A percentile compares a stretch with the other conserved stretches of the same genome.
Evolutionary conservation across 257 asterid genomes (phyloP).

Genomic region (Mitragyna speciosa): DNA sequence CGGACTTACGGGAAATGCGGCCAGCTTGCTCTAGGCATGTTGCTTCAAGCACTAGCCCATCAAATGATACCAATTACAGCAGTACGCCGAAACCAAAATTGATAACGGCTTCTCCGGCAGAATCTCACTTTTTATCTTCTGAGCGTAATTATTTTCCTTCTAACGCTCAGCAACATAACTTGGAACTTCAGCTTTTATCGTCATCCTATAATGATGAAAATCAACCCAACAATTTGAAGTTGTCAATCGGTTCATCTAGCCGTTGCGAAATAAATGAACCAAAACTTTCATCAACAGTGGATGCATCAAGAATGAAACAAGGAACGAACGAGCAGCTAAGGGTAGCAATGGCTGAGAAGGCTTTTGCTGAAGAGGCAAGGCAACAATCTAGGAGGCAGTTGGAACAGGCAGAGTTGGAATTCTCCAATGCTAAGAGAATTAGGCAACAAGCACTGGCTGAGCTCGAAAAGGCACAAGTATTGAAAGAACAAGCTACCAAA

Average conservation of each 20-base stretch:
- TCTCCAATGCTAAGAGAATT: conserved; percentile 56
- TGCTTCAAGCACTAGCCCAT: conserved; percentile 61
- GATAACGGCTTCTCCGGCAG: conserved; percentile 22
- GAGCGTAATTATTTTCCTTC: neutral
- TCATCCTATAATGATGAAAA: conserved; percentile 32
- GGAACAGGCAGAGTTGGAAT: conserved; percentile 62
- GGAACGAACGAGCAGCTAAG: too few relatives aligned
- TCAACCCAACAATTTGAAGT: conserved; percentile 23
- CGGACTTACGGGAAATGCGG: conserved; percentile 42
- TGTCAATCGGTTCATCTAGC: conserved; percentile 33
- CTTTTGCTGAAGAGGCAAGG: conserved; percentile 64
- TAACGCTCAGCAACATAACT: conserved; percentile 25
- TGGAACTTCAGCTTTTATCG: conserved; percentile 62
- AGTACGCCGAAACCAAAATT: conserved; percentile 20
- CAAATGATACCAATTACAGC: conserved; percentile 35
- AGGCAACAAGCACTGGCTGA: conserved; percentile 61
- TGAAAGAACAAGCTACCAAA: conserved; percentile 52
- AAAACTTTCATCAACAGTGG: neutral
- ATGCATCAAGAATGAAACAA: conserved; percentile 24
- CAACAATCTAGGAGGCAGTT: conserved; percentile 52
- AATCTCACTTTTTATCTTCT: conserved; percentile 1
- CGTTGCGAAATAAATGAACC: neutral
- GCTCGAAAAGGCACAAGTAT: conserved; percentile 48
- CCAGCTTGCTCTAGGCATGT: conserved; percentile 45
- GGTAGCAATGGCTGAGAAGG: conserved; percentile 60